Evolutionary conservation across 495 filamentous ascomycete species (phyloP).

Genomic region (Pyrenula massariospora): DNA sequence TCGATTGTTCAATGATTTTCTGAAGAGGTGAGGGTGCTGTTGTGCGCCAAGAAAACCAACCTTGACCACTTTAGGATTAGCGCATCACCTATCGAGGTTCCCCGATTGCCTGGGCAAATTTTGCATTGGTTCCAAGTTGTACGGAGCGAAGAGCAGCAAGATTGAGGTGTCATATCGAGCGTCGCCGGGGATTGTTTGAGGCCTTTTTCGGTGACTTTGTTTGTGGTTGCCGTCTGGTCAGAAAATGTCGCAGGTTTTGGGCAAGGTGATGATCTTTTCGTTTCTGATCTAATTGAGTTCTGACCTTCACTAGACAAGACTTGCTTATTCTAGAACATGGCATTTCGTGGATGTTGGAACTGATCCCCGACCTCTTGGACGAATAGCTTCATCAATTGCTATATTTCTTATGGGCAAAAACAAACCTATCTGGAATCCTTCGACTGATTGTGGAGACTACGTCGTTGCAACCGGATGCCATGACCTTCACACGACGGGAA

Average conservation of each 20-base stretch:
- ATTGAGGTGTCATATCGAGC: too few species aligned
- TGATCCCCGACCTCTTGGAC: conserved; percentile 51
- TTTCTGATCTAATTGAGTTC: background rate
- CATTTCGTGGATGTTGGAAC: conserved; percentile 71
- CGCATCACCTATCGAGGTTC: too few species aligned
- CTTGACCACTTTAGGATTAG: too few species aligned
- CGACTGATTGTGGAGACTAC: conserved; percentile 97
- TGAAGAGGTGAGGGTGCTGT: too few species aligned
- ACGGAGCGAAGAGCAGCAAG: too few species aligned
- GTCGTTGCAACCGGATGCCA: conserved; percentile 86
- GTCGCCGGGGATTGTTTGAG: too few species aligned
- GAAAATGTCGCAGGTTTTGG: conserved; percentile 33
- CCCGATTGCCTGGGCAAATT: too few species aligned
- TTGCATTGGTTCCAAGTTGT: too few species aligned
- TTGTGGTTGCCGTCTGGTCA: too few species aligned
- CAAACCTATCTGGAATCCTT: conserved; percentile 94
- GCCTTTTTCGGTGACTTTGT: too few species aligned
- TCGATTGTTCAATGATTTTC: too few species aligned
- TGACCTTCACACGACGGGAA: conserved; percentile 76
- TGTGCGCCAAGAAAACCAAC: too few species aligned
- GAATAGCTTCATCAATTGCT: conserved; percentile 84
- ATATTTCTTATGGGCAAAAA: conserved; percentile 95
- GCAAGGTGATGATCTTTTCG: conserved; percentile 23
- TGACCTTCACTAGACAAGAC: conserved; percentile 57
- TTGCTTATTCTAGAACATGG: conserved; percentile 93